Evolutionary conservation across 2,329 filamentous ascomycete genomes (phyloP), one percentile per base, ranked within the genome.

Genomic region (Sordariomycetes sp.): DNA sequence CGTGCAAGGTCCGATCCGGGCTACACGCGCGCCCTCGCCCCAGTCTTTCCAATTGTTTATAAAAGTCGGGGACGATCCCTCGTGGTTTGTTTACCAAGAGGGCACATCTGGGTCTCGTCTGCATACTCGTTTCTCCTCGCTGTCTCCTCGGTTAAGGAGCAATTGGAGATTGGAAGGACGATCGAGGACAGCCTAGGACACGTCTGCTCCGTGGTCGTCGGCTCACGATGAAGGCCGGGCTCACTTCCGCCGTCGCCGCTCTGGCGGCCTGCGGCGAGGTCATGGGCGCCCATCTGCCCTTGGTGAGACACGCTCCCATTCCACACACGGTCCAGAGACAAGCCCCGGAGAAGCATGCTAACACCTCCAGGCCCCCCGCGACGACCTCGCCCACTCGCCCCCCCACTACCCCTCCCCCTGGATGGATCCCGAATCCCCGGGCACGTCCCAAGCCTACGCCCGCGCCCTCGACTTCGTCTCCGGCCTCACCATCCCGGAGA

Each of bases 351-450:
- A 22, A 28, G 20, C 12, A 12, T 60, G 50, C 57, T 35, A 53
- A 36, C 34, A 45, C 42, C 22, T 20, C n/a, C 15, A 56, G 57
- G 35, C 54, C 20, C 52, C 52, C 32, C 54, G 54, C n/a, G 45
- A 56, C 24, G 54, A 56, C 10, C 67, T 73, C 15, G 71, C 73
- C 3, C 61, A 64, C 34, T 80, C 77, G 2, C 71, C 70, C 13
- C 87, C 89, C 2, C 80, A 79, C 66, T 96, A 96, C 66, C 90
- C 90, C 1, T 91, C 89, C 32, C 90, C 90, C 74, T 95, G 90
- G 89, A 86, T 86, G 72, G 81, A 87, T 61, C 86, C 88, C 20
- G 69, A 80, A 6, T 87, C 87, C 12, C 74, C 80, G 52, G 80
- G 79, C 60, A 96, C 90, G 90, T 77, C 80, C 57, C 79, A 82